Base-by-base conservation (phyloP, 2,329 filamentous ascomycete genomes). In the Colletotrichum sp. region DNA sequence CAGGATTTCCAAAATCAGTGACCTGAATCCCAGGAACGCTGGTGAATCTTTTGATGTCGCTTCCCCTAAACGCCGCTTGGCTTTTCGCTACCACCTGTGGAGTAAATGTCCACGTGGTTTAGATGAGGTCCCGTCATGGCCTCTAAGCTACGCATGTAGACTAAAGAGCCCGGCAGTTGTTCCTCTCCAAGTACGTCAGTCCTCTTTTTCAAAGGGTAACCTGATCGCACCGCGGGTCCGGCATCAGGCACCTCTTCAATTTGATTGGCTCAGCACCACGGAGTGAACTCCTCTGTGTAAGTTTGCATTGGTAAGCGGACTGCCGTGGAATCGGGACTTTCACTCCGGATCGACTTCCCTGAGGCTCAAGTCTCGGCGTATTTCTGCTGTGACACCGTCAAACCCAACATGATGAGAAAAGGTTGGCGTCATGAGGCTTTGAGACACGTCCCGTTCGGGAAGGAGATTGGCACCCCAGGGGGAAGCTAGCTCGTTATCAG, bases 341-440 rank as follows among this genome's bases (percentile, higher is more conserved):
- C 25, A 25, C 55, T 32, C 25, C 27, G 22, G 67, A 69, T 69
- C 55, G 67, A 48, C 25, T 16, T 60, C 22, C 16, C 11, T 15
- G 25, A 44, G 67, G 22, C 32, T 69, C 19, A 52, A 30, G 27
- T 57, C 9, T 57, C 65, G 19, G 39, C 19, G 12, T 15, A 2
- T 6, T 15, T 25, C 60, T 22, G n/a, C 30, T 16, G 60, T 64
- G 32, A 19, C 34, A 39, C 61, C 5, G 11, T 64, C 13, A 11
- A 22, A 8, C 36, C 34, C 19, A 34, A 44, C 6, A 22, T 68
- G 57, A 34, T 73, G 73, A 75, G 34, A 27, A 28, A 32, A 52
- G n/a, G 27, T 28, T 72, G 32, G 25, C 73, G 73, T 75, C 73
- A 75, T 75, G 64, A 68, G 64, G 44, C 63, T 68, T 63, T 28